Evolutionary conservation across 495 filamentous ascomycete species (phyloP).

Genomic region (Pyrenula massariospora): DNA sequence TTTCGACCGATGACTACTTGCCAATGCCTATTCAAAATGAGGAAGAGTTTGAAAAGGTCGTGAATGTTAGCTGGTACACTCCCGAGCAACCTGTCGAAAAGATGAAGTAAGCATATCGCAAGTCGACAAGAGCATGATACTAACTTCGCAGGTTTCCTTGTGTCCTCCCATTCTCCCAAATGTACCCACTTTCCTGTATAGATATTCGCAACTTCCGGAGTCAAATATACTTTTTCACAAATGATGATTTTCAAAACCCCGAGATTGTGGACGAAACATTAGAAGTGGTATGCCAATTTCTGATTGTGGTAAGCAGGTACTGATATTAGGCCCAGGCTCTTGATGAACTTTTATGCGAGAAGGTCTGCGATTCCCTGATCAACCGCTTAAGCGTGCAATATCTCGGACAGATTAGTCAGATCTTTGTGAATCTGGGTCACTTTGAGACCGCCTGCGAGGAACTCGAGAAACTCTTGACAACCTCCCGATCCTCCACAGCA

Average conservation of each 20-base stretch:
- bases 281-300: slow-evolving; percentile 49
- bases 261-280: slow-evolving; percentile 82
- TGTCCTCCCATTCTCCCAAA: slow-evolving; percentile 91
- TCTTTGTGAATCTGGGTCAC: slow-evolving; percentile 92
- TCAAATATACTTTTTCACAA: slow-evolving; percentile 91
- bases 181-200: slow-evolving; percentile 97
- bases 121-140: slow-evolving; percentile 16
- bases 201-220: slow-evolving; percentile 94
- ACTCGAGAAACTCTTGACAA: slow-evolving; percentile 70
- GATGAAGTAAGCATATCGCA: slow-evolving; percentile 73
- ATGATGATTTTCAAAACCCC: slow-evolving; percentile 83
- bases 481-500: slow-evolving; percentile 60
- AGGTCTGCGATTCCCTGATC: slow-evolving; percentile 81
- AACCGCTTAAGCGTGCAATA: slow-evolving; percentile 86
- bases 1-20: slow-evolving; percentile 97
- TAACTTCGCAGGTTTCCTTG: slow-evolving; percentile 67
- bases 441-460: slow-evolving; percentile 88
- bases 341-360: slow-evolving; percentile 78
- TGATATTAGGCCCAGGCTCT: no score
- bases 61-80: slow-evolving; percentile 85
- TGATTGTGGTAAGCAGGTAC: slow-evolving; percentile 2
- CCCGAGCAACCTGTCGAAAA: slow-evolving; percentile 59
- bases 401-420: slow-evolving; percentile 93
- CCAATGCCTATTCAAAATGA: slow-evolving; percentile 84
- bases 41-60: slow-evolving; percentile 92